Evolutionary conservation across 768 basidiomycete genomes (phyloP).

Genomic region (Porpolomopsis calyptriformis): DNA sequence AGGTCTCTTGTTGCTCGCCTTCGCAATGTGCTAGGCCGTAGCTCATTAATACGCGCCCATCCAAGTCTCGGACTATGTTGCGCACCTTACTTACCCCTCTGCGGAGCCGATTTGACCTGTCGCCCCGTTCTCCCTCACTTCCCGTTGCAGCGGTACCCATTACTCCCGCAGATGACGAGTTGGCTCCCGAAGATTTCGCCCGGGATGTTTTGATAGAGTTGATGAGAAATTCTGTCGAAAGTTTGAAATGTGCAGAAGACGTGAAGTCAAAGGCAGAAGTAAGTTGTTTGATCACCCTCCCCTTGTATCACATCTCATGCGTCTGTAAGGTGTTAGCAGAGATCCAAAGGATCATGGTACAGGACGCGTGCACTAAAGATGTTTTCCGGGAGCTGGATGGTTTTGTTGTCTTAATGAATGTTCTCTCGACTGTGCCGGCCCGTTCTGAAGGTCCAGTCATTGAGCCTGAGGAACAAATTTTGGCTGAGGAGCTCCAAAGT

Average conservation of each 20-base stretch:
- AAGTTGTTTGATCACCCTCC: neutral
- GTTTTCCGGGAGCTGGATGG: conserved; percentile 78
- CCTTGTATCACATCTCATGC: neutral
- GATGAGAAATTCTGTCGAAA: conserved; percentile 61
- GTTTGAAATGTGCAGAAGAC: conserved; percentile 49
- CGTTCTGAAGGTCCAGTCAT: conserved; percentile 21
- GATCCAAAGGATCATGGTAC: conserved; percentile 55
- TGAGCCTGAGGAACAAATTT: conserved; percentile 28
- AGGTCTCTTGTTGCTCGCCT: too few species aligned
- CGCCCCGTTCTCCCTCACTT: conserved; percentile 12
- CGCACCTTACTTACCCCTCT: conserved; percentile 50
- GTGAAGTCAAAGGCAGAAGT: conserved; percentile 1
- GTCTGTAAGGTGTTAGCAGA: conserved; percentile 46
- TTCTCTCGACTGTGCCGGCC: conserved; percentile 49
- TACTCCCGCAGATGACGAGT: conserved; percentile 24
- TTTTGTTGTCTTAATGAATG: conserved; percentile 63
- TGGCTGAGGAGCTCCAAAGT: conserved; percentile 37
- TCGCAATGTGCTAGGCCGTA: neutral
- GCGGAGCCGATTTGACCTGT: conserved; percentile 40
- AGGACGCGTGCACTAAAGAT: conserved; percentile 56
- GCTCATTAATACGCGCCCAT: neutral
- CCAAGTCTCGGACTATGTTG: conserved; percentile 31
- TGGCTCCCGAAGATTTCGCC: conserved; percentile 60
- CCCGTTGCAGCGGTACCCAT: conserved; percentile 8
- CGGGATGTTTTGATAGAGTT: conserved; percentile 61